Conservation (phyloP, 2,329 filamentous ascomycete species). For the Dendryphion nanum region DNA sequence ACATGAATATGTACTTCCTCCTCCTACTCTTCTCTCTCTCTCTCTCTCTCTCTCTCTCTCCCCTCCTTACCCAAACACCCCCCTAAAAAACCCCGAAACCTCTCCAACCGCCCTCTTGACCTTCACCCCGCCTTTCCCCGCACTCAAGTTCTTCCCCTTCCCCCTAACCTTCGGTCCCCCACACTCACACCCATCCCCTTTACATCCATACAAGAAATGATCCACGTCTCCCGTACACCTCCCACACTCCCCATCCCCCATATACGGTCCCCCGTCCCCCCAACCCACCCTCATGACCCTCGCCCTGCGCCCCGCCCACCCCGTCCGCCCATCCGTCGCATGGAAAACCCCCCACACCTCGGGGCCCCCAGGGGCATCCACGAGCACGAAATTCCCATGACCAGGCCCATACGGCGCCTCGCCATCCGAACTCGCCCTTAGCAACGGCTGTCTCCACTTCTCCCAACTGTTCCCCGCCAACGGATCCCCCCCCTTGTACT, state of each 20-base stretch:
- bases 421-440: conserved; percentile 34
- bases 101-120: too few species aligned
- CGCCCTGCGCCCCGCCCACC: conserved; percentile 46
- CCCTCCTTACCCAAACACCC: too few species aligned
- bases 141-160: not conserved
- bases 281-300: conserved; percentile 45
- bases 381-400: conserved; percentile 45
- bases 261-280: conserved; percentile 38
- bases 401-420: conserved; percentile 46
- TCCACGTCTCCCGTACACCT: conserved; percentile 30
- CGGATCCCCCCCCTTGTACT: conserved; percentile 42
- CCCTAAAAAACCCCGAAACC: too few species aligned
- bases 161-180: not conserved
- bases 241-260: conserved; percentile 43
- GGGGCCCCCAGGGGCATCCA: conserved; percentile 31
- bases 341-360: conserved; percentile 47
- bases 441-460: conserved; percentile 40
- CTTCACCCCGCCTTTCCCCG: not conserved
- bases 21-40: too few species aligned
- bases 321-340: conserved; percentile 46
- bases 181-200: not conserved
- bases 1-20: too few species aligned
- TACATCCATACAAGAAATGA: conserved; percentile 27
- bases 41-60: too few species aligned
- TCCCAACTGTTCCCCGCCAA: conserved; percentile 38